phyloP scores from a whole-genome alignment of 345 rosid genomes.

The Adansonia digitata region DNA sequence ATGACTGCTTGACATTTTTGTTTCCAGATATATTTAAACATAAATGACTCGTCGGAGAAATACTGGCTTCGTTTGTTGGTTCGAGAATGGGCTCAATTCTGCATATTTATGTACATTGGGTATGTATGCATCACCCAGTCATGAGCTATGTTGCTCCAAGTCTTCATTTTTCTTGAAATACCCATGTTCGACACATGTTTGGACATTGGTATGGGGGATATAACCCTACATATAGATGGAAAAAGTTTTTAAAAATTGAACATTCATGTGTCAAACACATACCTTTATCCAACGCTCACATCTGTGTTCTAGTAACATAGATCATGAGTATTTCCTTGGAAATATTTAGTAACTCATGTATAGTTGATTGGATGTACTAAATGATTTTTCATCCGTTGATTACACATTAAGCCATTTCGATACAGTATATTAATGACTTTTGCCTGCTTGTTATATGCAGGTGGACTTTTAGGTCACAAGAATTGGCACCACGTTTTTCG shows the following conservation, averaged over 20 bases:
- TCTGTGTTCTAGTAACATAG: too few relatives aligned
- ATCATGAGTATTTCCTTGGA: background rate
- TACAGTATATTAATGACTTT: background rate
- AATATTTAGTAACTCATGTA: background rate
- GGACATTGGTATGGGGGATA: too few relatives aligned
- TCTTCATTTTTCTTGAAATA: too few relatives aligned
- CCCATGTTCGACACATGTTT: too few relatives aligned
- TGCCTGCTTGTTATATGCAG: slow-evolving; percentile 27
- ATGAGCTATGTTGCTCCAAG: too few relatives aligned
- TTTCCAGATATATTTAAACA: slow-evolving; percentile 64
- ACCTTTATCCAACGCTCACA: too few relatives aligned
- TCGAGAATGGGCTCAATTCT: slow-evolving; percentile 86
- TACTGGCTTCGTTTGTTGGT: slow-evolving; percentile 80
- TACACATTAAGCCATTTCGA: background rate
- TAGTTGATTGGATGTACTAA: background rate
- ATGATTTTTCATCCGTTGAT: background rate
- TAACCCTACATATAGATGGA: too few relatives aligned
- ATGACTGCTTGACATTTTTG: slow-evolving; percentile 12
- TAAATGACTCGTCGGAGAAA: slow-evolving; percentile 59
- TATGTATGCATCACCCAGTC: slow-evolving; percentile 23
- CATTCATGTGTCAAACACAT: too few relatives aligned
- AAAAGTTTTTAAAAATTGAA: too few relatives aligned
- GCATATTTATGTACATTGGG: slow-evolving; percentile 87
- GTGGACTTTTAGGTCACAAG: slow-evolving; percentile 94
- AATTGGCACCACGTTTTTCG: slow-evolving; percentile 68